Evolutionary conservation across 257 asterid species (phyloP), one percentile per base, ranked within the genome.

Genomic region (Prunella vulgaris): DNA sequence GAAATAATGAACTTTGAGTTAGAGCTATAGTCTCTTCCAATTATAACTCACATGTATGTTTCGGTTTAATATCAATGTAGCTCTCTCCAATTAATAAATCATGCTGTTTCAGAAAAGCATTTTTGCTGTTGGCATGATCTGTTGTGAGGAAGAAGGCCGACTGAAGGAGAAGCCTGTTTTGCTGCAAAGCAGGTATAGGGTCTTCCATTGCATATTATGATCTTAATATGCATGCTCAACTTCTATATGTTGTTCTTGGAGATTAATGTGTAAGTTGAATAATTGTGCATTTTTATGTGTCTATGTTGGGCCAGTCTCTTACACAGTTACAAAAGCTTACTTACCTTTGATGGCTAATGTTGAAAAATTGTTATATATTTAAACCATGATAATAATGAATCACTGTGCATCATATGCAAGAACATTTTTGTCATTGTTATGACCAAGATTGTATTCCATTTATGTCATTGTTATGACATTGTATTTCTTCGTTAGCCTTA

Each of bases 91-190:
- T 70, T 54, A 52, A 62, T 38, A 51, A 58, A 51, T 25, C 28
- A 22, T 71, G 7, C 63, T 71, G 56, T 80, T 79, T 63, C 95
- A 94, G 97, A 83, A 76, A 86, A 84, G 88, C 48, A 75, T 94
- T 66, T 88, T 94, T 84, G 82, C 97, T 68, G 95, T 94, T 77
- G 99, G 99, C 84, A 85, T 94, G 97, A 82, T 94, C 75, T 91
- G 99, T 70, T 91, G 95, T 17, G 95, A 91, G 85, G 99, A 89
- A 82, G 97, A 93, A 84, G 99, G 97, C 63, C 97, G 95, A 60
- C 83, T 94, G 79, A 94, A 83, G 87, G 99, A 94, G 74, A 93
- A 88, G 74, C 97, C 96, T 32, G 80, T 91, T 71, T 76, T 94
- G 83, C 83, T 91, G 77, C 97, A 94, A 82, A 89, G 93, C 93